Evolutionary conservation across 2,329 filamentous ascomycete species (phyloP), one percentile per base, ranked within the genome.

Genomic region (Neofusicoccum umdonicola): DNA sequence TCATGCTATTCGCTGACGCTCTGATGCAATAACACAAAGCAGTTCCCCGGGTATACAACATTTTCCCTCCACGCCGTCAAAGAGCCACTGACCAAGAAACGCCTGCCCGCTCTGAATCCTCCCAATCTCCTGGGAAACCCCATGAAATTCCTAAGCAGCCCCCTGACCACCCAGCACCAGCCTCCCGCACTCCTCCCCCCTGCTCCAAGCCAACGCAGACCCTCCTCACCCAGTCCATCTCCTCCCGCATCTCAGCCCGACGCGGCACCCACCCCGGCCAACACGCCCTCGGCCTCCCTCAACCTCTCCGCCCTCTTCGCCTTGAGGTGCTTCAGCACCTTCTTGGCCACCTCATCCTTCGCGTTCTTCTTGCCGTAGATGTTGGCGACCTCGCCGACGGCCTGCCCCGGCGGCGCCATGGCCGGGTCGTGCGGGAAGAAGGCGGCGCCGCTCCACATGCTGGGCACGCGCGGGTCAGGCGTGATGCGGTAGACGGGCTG

Each of bases 341-440:
- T 63, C 64, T 74, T 70, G n/a, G 82, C 82, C 71, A 81, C 79
- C 66, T 78, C 77, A 65, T 84, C 80, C 70, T 80, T 83, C 0
- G 82, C 81, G 54, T 74, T 80, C 71, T 82, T 83, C 74, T 79
- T 81, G 2, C 83, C 83, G 66, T 73, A 80, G 0, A 84, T 71
- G 62, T 78, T 73, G 0, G 71, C 66, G 2, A 82, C 77, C 62
- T 78, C 71, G 27, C 80, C 82, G 17, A 84, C 69, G 3, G 75
- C 72, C 41, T 50, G 81, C 15, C 83, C 69, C 3, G 75, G 73
- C 12, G 8, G 17, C 37, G 19, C 52, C 12, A 65, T n/a, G 34
- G 37, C 34, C 47, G 56, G 31, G 66, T 66, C 52, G 31, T 63
- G 61, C 17, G 52, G 54, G 60, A 81, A 82, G 45, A 63, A 70